phyloP scores from a whole-genome alignment of 345 rosid genomes.

The Isatis tinctoria region DNA sequence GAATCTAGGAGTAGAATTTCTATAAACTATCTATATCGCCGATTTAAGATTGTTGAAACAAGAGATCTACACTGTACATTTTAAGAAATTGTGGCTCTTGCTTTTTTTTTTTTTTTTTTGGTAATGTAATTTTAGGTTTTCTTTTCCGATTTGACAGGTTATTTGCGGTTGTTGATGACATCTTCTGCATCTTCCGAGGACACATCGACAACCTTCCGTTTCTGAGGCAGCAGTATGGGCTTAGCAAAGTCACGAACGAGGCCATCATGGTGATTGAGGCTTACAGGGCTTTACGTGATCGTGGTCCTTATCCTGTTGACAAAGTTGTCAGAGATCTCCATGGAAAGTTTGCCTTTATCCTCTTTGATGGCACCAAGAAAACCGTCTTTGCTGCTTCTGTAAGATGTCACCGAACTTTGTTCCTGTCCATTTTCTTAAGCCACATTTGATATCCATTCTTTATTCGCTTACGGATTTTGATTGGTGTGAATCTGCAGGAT shows the following conservation, averaged over 20 bases:
- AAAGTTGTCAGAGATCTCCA: constrained; percentile 70
- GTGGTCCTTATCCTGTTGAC: constrained; percentile 83
- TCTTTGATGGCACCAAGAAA: constrained; percentile 45
- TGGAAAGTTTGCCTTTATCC: constrained; percentile 61
- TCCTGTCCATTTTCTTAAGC: not conserved
- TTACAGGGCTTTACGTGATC: constrained; percentile 54
- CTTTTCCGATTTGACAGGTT: constrained; percentile 35
- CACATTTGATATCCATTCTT: no score
- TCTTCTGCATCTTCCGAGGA: constrained; percentile 64
- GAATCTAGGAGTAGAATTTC: not conserved
- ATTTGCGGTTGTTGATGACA: constrained; percentile 66
- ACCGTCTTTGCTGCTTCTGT: constrained; percentile 61
- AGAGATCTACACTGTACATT: not conserved
- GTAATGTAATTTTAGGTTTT: not conserved
- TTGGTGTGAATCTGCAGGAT: constrained; percentile 46
- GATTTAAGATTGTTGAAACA: no score
- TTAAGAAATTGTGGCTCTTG: not conserved
- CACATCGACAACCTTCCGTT: constrained; percentile 50
- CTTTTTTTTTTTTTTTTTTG: not conserved
- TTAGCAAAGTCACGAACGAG: constrained; percentile 47
- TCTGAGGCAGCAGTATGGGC: constrained; percentile 58
- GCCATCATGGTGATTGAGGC: constrained; percentile 66
- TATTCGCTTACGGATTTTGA: not conserved
- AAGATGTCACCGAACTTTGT: not conserved
- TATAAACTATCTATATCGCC: not conserved